These are phyloP conservation scores for Coemansia sp. DNA, from an alignment of 192 early-diverging fungal species.

Conservation along the genomic window DNA sequence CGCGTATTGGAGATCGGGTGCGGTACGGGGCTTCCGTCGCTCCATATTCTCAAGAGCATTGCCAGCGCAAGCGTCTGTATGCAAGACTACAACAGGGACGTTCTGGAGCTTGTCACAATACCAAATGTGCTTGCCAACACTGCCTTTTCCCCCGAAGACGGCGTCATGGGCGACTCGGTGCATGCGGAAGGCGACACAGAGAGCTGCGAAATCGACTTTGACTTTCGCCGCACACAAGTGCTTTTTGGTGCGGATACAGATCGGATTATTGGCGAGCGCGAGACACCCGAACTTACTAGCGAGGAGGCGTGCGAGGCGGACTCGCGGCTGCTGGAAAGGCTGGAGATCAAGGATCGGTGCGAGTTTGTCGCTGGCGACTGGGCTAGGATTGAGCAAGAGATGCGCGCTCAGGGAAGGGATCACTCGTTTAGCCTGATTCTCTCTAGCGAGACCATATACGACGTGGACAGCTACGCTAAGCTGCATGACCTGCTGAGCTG, in stretches of 20 bases:
- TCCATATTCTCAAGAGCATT: conserved; percentile 63
- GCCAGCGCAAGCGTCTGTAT: conserved; percentile 65
- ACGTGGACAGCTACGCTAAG: conserved; percentile 59
- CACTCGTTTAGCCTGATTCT: conserved; percentile 69
- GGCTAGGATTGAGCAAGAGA: conserved; percentile 49
- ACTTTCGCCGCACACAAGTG: conserved; percentile 37
- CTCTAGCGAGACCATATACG: conserved; percentile 80
- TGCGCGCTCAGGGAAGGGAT: conserved; percentile 47
- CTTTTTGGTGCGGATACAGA: conserved; percentile 42
- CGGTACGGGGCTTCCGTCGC: conserved; percentile 81
- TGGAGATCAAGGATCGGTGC: conserved; percentile 38
- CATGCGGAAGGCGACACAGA: conserved; percentile 35
- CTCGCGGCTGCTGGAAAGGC: conserved; percentile 8
- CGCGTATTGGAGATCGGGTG: conserved; percentile 74
- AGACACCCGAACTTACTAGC: conserved; percentile 38
- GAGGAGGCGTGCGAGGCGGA: conserved; percentile 42
- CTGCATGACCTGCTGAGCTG: conserved; percentile 60
- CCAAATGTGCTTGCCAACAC: conserved; percentile 91
- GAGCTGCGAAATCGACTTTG: conserved; percentile 45
- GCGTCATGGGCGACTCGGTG: conserved; percentile 62
- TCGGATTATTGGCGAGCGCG: conserved; percentile 31
- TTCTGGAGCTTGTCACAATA: conserved; percentile 81
- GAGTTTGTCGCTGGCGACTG: conserved; percentile 70
- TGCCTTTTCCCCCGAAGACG: conserved; percentile 26
- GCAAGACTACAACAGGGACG: conserved; percentile 93